Evolutionary conservation across 2,329 filamentous ascomycete species (phyloP).

Genomic region (Talaromyces marneffei): DNA sequence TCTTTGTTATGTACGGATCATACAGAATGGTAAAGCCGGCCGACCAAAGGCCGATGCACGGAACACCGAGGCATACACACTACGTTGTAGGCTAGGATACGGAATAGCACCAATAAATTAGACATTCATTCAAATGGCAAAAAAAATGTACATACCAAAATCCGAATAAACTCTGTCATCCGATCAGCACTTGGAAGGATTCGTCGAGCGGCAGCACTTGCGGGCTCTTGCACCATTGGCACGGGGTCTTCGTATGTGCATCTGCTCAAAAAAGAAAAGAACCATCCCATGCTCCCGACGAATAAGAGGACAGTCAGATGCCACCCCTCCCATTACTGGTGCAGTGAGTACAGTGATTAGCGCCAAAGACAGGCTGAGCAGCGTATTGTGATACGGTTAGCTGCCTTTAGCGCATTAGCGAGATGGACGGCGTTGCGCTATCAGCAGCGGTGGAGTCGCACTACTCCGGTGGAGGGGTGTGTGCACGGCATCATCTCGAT

Average conservation of each 20-base stretch:
- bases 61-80: too few species aligned
- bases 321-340: slow-evolving; percentile 1
- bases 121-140: too few species aligned
- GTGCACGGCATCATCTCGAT: not conserved
- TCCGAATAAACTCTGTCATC: not conserved
- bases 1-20: not conserved
- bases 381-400: not conserved
- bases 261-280: not conserved
- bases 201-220: not conserved
- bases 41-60: not conserved
- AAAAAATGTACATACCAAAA: too few species aligned
- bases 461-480: not conserved
- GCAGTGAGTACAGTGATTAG: not conserved
- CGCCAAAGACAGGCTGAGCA: not conserved
- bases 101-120: too few species aligned
- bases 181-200: slow-evolving; percentile 3
- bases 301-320: not conserved
- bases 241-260: not conserved
- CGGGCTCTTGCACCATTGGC: not conserved
- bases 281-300: not conserved
- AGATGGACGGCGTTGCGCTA: not conserved
- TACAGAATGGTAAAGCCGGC: not conserved
- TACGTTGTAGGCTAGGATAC: too few species aligned
- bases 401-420: not conserved
- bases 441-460: not conserved